A percentile compares a stretch with the other conserved stretches of the same genome.
phyloP scores from a whole-genome alignment of 108 stramenopile species.

The Stephanodiscus minutulus region DNA sequence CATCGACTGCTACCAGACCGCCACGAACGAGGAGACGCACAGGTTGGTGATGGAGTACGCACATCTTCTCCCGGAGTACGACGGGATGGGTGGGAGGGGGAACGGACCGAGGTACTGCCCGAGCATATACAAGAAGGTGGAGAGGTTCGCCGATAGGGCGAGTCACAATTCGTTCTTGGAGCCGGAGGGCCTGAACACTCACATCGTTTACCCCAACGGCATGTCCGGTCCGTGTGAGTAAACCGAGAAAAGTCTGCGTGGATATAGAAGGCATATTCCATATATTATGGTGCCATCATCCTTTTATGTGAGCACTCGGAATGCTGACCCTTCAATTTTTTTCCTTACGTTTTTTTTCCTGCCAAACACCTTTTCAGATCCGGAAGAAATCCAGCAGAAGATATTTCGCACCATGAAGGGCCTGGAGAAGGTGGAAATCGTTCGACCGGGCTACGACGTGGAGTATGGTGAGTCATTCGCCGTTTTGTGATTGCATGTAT shows the following conservation, averaged over 20 bases:
- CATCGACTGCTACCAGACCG: conserved; percentile 79
- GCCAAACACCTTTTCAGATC: conserved; percentile 65
- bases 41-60: conserved; percentile 88
- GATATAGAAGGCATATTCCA: not conserved
- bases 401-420: conserved; percentile 91
- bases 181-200: conserved; percentile 95
- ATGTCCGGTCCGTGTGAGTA: conserved; percentile 83
- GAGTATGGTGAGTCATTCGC: conserved; percentile 70
- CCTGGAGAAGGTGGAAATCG: conserved; percentile 91
- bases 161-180: conserved; percentile 97
- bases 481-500: not conserved
- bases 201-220: conserved; percentile 98
- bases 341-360: not conserved
- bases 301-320: not conserved
- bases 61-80: conserved; percentile 87
- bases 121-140: conserved; percentile 94
- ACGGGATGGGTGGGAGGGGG: conserved; percentile 89
- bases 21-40: conserved; percentile 92
- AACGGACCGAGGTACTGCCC: conserved; percentile 97
- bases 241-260: not conserved
- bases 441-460: conserved; percentile 83
- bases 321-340: not conserved
- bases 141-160: conserved; percentile 89
- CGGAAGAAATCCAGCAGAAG: conserved; percentile 89
- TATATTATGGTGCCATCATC: not conserved